phyloP scores from a whole-genome alignment of 139 green algal genomes.

The Chlamydomonas incerta region DNA sequence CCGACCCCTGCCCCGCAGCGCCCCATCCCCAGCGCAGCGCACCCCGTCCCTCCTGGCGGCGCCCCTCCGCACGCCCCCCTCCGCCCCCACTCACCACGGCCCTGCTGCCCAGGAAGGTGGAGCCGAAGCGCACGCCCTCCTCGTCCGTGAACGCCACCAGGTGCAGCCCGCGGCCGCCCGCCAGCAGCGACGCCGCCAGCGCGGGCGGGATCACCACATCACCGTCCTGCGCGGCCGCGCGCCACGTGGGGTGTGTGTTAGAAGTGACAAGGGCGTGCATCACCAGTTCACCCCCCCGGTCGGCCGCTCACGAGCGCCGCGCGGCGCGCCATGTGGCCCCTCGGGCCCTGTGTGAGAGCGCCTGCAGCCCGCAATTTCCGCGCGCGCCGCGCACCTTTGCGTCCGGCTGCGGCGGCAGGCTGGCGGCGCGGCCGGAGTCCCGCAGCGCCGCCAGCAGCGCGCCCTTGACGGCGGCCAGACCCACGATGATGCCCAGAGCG shows the following conservation, averaged over 20 bases:
- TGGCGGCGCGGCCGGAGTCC: background rate
- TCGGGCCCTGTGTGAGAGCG: no score
- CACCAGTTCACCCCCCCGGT: no score
- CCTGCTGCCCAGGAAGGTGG: slow-evolving; percentile 91
- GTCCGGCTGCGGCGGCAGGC: background rate
- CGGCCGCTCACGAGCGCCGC: no score
- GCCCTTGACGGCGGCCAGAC: slow-evolving; percentile 85
- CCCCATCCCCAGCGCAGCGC: no score
- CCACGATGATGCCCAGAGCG: slow-evolving; percentile 85
- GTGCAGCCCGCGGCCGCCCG: slow-evolving; percentile 9
- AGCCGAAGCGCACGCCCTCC: slow-evolving; percentile 93
- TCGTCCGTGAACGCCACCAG: slow-evolving; percentile 94
- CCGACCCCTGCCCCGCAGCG: no score
- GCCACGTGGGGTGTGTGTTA: no score
- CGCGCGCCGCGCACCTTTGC: background rate
- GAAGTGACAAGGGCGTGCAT: no score
- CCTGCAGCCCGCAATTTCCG: no score
- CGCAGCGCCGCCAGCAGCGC: slow-evolving; percentile 50
- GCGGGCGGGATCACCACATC: slow-evolving; percentile 10
- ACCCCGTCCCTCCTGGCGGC: no score
- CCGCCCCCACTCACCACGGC: slow-evolving; percentile 62
- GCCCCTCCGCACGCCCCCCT: background rate
- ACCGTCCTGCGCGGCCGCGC: no score
- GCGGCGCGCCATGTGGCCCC: no score
- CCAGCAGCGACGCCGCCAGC: slow-evolving; percentile 28